Percentiles rank a stretch among this genome's conserved stretches.
Conservation (phyloP, 371 early-diverging fungal genomes). For the Thermomucor indicae-seudaticae region DNA sequence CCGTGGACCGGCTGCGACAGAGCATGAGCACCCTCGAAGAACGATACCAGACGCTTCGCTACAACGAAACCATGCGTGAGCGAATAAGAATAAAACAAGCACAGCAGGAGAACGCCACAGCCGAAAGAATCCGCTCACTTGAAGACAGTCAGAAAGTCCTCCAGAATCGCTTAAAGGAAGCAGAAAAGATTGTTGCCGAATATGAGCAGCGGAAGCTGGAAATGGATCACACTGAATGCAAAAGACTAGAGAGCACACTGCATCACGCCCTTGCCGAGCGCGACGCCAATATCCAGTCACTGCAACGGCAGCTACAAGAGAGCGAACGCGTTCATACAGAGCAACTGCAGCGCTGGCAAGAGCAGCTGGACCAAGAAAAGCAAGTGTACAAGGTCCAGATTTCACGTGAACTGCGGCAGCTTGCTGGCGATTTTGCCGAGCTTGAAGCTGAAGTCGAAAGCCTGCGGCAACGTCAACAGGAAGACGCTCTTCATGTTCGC, state of each 20-base stretch:
- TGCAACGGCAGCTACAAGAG: neutral
- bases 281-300: neutral
- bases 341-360: neutral
- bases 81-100: no score
- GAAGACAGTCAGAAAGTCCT: no score
- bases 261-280: neutral
- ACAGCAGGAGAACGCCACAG: neutral
- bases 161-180: no score
- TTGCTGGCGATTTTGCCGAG: slow-evolving; percentile 10
- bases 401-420: slow-evolving; percentile 10
- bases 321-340: neutral
- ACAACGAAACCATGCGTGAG: no score
- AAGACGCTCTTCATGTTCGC: neutral
- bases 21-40: neutral
- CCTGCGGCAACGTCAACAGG: slow-evolving; percentile 4
- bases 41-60: neutral
- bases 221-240: neutral
- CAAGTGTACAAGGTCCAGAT: slow-evolving; percentile 6
- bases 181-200: no score
- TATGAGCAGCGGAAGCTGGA: no score
- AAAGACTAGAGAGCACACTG: neutral
- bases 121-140: neutral
- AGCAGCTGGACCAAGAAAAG: slow-evolving; percentile 4
- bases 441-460: slow-evolving; percentile 9
- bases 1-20: neutral